phyloP scores from a whole-genome alignment of 495 filamentous ascomycete species.

The Chaetomium tenue region DNA sequence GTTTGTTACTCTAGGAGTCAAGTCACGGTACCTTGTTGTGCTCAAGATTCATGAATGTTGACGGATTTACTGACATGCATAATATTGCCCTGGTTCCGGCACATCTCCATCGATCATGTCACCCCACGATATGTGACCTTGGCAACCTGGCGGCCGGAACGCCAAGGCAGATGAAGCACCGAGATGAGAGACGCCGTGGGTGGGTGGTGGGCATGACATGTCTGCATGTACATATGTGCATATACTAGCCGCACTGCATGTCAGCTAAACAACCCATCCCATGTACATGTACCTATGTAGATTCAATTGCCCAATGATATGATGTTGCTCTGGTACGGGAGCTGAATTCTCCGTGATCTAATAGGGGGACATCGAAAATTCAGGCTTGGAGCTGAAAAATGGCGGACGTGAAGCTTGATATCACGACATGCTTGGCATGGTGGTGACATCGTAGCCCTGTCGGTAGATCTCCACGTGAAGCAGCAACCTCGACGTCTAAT shows the following conservation, averaged over 20 bases:
- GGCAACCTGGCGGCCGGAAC: background rate
- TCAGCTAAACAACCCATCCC: conserved; percentile 2
- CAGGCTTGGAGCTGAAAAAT: conserved; percentile 6
- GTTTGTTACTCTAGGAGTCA: too few species aligned
- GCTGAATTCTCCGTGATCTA: background rate
- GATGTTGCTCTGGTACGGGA: background rate
- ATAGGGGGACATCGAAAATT: background rate
- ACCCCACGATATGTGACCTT: conserved; percentile 2
- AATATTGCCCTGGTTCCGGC: background rate
- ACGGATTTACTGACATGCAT: background rate
- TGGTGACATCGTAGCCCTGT: conserved; percentile 9
- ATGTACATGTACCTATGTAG: too few species aligned
- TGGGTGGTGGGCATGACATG: too few species aligned
- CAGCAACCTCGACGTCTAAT: background rate
- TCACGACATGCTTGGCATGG: conserved; percentile 16
- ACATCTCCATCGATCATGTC: background rate
- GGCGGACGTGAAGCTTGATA: conserved; percentile 1
- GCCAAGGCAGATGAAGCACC: background rate
- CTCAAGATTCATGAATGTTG: background rate
- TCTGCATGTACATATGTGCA: too few species aligned
- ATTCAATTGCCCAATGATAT: background rate
- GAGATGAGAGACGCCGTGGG: background rate
- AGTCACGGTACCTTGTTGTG: too few species aligned
- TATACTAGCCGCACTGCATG: conserved; percentile 10
- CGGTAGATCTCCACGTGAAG: background rate